Conservation (phyloP, 78 protist genomes). For the Dictyostelium capitatum region DNA sequence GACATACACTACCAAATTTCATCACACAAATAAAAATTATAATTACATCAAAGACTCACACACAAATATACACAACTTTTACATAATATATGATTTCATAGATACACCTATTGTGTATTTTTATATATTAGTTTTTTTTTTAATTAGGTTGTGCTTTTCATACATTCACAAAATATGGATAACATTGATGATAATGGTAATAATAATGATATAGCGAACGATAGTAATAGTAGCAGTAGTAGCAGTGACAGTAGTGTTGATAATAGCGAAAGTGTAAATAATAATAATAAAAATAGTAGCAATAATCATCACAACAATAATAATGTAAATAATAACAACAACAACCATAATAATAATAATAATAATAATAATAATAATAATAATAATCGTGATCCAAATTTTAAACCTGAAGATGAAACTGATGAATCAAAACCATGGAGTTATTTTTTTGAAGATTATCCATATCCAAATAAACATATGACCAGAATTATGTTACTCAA, state of each 20-base stretch:
- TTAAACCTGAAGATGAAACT: not conserved
- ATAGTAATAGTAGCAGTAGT: not conserved
- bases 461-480: conserved; percentile 29
- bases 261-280: not conserved
- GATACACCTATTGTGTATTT: no score
- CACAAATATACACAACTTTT: no score
- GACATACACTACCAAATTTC: no score
- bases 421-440: conserved; percentile 25
- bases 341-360: not conserved
- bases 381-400: not conserved
- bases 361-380: not conserved
- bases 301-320: not conserved
- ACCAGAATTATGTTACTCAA: conserved; percentile 42
- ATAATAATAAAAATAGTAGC: not conserved
- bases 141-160: no score
- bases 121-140: no score
- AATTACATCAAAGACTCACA: no score
- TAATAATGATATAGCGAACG: no score
- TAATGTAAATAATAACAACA: not conserved
- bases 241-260: not conserved
- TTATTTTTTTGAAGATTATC: conserved; percentile 27
- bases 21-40: no score
- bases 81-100: no score
- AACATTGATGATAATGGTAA: not conserved
- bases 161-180: no score